Evolutionary conservation across 2,329 filamentous ascomycete species (phyloP), one percentile per base, ranked within the genome.

Genomic region (Pseudogymnoascus sp.): DNA sequence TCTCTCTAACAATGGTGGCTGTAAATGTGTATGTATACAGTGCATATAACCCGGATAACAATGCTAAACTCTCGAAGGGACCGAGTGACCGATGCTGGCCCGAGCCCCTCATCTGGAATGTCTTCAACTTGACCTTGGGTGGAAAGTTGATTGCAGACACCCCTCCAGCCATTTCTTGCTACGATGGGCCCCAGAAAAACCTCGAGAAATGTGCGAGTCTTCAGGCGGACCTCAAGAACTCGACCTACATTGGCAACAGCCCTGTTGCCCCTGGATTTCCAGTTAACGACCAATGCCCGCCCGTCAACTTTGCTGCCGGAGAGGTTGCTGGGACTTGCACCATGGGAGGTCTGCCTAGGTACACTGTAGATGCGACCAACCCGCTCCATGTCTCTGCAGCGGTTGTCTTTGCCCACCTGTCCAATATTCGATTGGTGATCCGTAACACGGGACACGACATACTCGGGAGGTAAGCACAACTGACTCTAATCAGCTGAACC

Each of bases 361-460:
- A 75, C 66, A 73, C 74, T 48, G 69, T 78, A 8, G 76, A 78
- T 61, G 77, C 77, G 4, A 77, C 72, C 11, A 73, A 65, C 0
- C 68, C 73, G 1, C 65, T 67, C n/a, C 72, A 78, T 63, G 70
- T 79, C 36, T 72, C 75, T 61, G 67, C 69, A 1, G 72, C 70
- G 6, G 65, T 83, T 3, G 73, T 79, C 25, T 83, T 82, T 70
- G 79, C 78, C 1, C 74, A 77, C 1, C 73, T 76, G 31, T 71
- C 79, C 37, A 77, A 80, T 36, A 67, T 82, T 28, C 74, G 80
- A 7, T 67, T 81, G 14, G 68, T 75, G 2, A 69, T 81, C 31
- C 79, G 78, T 60, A 75, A 72, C n/a, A 80, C 77, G 0, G 79
- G 79, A 1, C 79, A 81, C 21, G 79, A 82, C 61, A 78, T 77